A percentile compares a stretch with the other conserved stretches of the same genome.
phyloP scores from a whole-genome alignment of 805 yeast species.

The Candida golubevii region DNA sequence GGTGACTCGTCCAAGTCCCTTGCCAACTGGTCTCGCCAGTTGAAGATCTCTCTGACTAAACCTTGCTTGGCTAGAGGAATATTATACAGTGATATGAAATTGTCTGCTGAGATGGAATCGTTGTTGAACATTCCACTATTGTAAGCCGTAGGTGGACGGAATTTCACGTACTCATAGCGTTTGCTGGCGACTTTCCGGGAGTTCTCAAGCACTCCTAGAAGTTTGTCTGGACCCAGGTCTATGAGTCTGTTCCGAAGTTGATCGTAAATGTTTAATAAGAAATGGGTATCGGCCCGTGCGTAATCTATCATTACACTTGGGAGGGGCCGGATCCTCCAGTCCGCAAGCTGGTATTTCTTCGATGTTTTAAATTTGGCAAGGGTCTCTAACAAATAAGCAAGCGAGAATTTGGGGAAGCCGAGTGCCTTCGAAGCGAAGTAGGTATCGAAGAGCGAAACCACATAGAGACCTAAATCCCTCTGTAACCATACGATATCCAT shows the following conservation, averaged over 20 bases:
- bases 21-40: constrained; percentile 83
- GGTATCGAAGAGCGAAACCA: constrained; percentile 89
- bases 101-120: constrained; percentile 39
- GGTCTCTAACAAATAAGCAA: constrained; percentile 77
- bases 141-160: constrained; percentile 30
- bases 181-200: constrained; percentile 77
- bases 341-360: constrained; percentile 92
- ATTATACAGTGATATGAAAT: constrained; percentile 60
- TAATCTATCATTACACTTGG: constrained; percentile 71
- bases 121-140: constrained; percentile 45
- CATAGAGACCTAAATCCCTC: constrained; percentile 86
- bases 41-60: constrained; percentile 56
- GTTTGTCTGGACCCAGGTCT: constrained; percentile 35
- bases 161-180: constrained; percentile 77
- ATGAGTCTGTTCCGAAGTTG: constrained; percentile 61
- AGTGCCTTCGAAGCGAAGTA: constrained; percentile 80
- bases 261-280: constrained; percentile 75
- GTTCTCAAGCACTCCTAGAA: constrained; percentile 60
- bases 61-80: constrained; percentile 51
- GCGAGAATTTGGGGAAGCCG: constrained; percentile 76
- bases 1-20: constrained; percentile 78
- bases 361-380: constrained; percentile 84
- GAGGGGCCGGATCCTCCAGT: constrained; percentile 91
- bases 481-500: constrained; percentile 98
- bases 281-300: constrained; percentile 95